Evolutionary conservation across 208 protist genomes (phyloP), one percentile per base, ranked within the genome.

Genomic region (Acanthamoeba quina): DNA sequence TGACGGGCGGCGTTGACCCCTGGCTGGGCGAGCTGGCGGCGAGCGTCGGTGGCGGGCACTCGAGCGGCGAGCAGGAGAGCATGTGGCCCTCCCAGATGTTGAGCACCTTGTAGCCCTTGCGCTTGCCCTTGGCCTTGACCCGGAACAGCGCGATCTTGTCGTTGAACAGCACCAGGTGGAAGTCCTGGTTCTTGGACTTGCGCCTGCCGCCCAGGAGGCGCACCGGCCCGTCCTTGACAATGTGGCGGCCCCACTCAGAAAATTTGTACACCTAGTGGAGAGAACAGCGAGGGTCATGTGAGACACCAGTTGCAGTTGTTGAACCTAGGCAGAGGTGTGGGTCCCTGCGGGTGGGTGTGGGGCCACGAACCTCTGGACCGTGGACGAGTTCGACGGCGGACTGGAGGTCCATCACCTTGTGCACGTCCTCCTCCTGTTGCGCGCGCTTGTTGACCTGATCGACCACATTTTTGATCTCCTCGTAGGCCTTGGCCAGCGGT

Each of bases 371-470:
- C 54, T 90, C 83, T 0, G 41, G 41, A 44, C 83, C 83, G 62
- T 90, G 54, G 15, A 90, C 83, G 10, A 41, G 74, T 10, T 54
- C 74, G 10, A 90, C 62, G 4, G 62, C 44, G 7, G 58, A 15
- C 37, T 93, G 89, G 4, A 93, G 68, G 6, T 93, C 64, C 41
- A 93, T 54, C 6, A 93, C 78, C 54, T 64, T 74, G 49, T 31
- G 62, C 89, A 60, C 24, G 26, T 64, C 49, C 41, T 93, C 89
- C n/a, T 93, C 89, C 31, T 93, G 89, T 31, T 64, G 47, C 3
- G 89, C 54, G 5, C 89, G n/a, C 4, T 93, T 80, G 89, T 93
- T 93, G 44, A 93, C 89, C 83, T 80, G 60, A 56, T 93, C 89
- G 44, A 93, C 60, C 34, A 93, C 66, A 9, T 56, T n/a, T 29